Evolutionary conservation across 2,329 filamentous ascomycete species (phyloP).

Genomic region (Trichoderma brevicompactum): DNA sequence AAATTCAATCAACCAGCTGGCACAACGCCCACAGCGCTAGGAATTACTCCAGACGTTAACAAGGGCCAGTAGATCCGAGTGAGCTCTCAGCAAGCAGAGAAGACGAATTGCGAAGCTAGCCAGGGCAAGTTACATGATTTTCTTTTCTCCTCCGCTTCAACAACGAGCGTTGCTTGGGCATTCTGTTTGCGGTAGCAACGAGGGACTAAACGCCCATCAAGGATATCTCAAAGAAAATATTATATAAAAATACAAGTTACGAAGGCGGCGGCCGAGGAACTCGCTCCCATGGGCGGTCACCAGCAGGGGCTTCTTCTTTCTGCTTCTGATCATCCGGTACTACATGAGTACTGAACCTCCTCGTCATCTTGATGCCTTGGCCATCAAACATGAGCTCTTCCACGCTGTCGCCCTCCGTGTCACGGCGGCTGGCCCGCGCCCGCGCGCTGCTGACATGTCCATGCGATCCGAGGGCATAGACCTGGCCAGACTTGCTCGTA

Average conservation of each 20-base stretch:
- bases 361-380: background rate
- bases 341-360: constrained; percentile 9
- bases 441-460: background rate
- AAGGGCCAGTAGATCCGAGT: too few species aligned
- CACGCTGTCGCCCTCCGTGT: background rate
- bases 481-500: background rate
- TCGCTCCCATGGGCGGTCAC: background rate
- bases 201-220: too few species aligned
- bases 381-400: background rate
- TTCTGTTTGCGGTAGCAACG: too few species aligned
- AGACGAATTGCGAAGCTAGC: too few species aligned
- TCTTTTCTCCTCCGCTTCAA: too few species aligned
- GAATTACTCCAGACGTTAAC: too few species aligned
- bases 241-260: background rate
- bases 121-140: too few species aligned
- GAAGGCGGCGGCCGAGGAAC: background rate
- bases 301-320: background rate
- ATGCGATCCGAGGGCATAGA: background rate
- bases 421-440: background rate
- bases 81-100: too few species aligned
- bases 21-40: too few species aligned
- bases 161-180: too few species aligned
- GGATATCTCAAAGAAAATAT: too few species aligned
- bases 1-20: too few species aligned
- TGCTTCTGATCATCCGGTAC: background rate